phyloP scores from a whole-genome alignment of 176 grass and related monocot species.

The Oryza officinalis region DNA sequence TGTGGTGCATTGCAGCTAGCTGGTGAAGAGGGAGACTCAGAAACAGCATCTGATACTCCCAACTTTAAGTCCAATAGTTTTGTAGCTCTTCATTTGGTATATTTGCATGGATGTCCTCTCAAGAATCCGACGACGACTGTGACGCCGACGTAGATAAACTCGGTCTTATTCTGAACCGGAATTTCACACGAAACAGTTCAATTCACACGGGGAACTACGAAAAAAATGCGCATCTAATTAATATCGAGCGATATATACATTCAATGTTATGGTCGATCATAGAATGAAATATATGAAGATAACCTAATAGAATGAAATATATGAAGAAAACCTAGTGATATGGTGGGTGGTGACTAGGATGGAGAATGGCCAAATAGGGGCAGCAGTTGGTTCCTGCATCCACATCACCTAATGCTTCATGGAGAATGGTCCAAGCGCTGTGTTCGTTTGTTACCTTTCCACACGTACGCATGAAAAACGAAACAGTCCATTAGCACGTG shows the following conservation, averaged over 20 bases:
- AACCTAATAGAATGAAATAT: background rate
- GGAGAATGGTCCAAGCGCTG: too few species aligned
- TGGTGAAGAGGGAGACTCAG: conserved; percentile 4
- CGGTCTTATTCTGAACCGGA: background rate
- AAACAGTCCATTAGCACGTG: too few species aligned
- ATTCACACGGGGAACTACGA: background rate
- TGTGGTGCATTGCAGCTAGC: background rate
- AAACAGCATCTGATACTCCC: background rate
- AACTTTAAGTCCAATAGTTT: background rate
- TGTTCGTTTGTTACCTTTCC: too few species aligned
- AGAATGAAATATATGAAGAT: background rate
- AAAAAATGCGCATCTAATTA: background rate
- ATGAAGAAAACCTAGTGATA: conserved; percentile 11
- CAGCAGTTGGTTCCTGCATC: conserved; percentile 35
- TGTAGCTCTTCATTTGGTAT: background rate
- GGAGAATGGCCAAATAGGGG: conserved; percentile 1
- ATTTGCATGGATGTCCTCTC: conserved; percentile 3
- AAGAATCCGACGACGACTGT: background rate
- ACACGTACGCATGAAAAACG: too few species aligned
- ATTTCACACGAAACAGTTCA: background rate
- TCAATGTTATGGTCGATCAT: background rate
- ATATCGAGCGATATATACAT: background rate
- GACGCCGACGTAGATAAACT: background rate
- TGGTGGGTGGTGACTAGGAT: conserved; percentile 25
- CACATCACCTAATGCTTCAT: conserved; percentile 40